phyloP scores from a whole-genome alignment of 108 stramenopile genomes.

The Cyclostephanos invisitatus region DNA sequence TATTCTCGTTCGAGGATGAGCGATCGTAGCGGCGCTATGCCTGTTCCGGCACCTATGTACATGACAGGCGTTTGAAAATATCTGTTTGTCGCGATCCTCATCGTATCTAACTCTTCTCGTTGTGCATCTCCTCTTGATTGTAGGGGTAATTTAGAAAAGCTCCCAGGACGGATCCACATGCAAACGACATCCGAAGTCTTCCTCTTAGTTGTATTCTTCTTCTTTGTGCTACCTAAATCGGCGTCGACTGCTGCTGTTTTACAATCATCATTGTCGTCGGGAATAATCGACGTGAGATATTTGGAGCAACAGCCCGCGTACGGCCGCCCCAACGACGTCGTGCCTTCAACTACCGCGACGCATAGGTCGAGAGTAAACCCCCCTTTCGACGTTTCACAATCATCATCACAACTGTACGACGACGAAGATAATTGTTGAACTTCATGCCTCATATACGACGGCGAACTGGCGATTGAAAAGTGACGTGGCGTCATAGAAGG shows the following conservation, averaged over 20 bases:
- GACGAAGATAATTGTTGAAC: neutral
- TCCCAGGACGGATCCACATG: conserved; percentile 79
- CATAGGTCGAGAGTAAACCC: conserved; percentile 70
- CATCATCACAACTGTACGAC: neutral
- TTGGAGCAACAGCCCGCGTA: conserved; percentile 74
- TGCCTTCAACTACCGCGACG: conserved; percentile 79
- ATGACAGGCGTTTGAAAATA: conserved; percentile 65
- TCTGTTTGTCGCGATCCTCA: neutral
- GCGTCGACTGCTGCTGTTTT: neutral
- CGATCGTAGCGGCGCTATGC: conserved; percentile 81
- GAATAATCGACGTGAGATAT: conserved; percentile 53
- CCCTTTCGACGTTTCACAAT: neutral
- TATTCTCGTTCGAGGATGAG: conserved; percentile 73
- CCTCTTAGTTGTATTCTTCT: neutral
- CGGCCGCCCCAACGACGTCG: conserved; percentile 66
- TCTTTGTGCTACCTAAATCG: neutral
- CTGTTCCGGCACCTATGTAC: conserved; percentile 84
- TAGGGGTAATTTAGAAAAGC: conserved; percentile 64
- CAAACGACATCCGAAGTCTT: conserved; percentile 32
- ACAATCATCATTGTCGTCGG: conserved; percentile 1
- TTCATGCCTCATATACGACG: conserved; percentile 30
- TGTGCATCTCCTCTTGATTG: conserved; percentile 6
- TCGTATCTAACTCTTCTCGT: neutral
- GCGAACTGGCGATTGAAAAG: conserved; percentile 82
- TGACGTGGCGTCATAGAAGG: conserved; percentile 76